Conservation (phyloP, 768 basidiomycete species). For the Amanita pseudoporphyria region DNA sequence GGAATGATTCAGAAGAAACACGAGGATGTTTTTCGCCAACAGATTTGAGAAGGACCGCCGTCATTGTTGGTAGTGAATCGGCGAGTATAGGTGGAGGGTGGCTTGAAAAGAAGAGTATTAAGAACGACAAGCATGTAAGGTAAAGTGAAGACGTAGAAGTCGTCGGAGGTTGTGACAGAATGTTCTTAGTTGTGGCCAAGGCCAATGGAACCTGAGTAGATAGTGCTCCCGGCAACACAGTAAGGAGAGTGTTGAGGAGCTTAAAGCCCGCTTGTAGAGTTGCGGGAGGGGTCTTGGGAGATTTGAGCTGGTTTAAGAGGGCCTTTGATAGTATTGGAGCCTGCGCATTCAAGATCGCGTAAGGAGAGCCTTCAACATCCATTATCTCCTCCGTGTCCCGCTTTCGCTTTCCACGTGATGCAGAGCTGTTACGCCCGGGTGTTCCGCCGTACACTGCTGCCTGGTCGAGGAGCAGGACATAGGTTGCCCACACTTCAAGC, state of each 20-base stretch:
- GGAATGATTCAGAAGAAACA: slow-evolving; percentile 82
- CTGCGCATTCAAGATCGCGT: slow-evolving; percentile 61
- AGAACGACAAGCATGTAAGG: slow-evolving; percentile 77
- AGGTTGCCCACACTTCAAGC: slow-evolving; percentile 87
- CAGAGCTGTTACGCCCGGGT: slow-evolving; percentile 40
- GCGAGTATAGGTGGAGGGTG: slow-evolving; percentile 54
- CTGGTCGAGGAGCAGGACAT: slow-evolving; percentile 73
- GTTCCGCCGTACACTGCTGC: slow-evolving; percentile 71
- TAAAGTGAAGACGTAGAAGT: slow-evolving; percentile 79
- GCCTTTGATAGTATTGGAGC: slow-evolving; percentile 73
- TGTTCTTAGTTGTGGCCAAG: slow-evolving; percentile 49
- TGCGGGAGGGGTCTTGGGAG: slow-evolving; percentile 62
- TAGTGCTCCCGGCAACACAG: slow-evolving; percentile 78
- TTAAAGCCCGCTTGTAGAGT: slow-evolving; percentile 83
- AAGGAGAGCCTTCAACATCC: slow-evolving; percentile 70
- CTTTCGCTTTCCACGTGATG: slow-evolving; percentile 58
- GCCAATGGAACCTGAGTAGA: slow-evolving; percentile 59
- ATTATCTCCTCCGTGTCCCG: slow-evolving; percentile 61
- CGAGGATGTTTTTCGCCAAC: slow-evolving; percentile 81
- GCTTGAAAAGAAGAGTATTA: slow-evolving; percentile 70
- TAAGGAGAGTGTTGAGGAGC: slow-evolving; percentile 65
- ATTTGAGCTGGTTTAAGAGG: slow-evolving; percentile 64
- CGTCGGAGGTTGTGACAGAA: slow-evolving; percentile 58
- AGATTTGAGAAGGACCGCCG: slow-evolving; percentile 65
- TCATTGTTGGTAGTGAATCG: slow-evolving; percentile 53